Evolutionary conservation across 257 asterid genomes (phyloP).

Genomic region (Dorcoceras hygrometricum): DNA sequence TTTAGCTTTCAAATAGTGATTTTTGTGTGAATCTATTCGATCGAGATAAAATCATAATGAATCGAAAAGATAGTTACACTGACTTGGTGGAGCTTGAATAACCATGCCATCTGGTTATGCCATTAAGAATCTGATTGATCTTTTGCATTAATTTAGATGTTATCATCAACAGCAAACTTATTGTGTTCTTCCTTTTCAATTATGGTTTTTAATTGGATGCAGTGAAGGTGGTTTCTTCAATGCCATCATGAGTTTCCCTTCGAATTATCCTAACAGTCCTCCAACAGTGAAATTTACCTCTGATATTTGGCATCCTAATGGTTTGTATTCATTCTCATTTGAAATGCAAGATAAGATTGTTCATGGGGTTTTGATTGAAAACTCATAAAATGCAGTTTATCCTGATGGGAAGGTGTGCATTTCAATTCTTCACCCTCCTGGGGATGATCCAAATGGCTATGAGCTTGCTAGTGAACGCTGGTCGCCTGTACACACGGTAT

Average conservation of each 20-base stretch:
- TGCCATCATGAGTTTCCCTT: constrained; percentile 94
- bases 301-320: constrained; percentile 99
- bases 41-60: background rate
- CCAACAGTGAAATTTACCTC: constrained; percentile 93
- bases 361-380: background rate
- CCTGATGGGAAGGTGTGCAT: constrained; percentile 94
- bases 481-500: constrained; percentile 99
- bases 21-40: background rate
- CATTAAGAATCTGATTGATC: background rate
- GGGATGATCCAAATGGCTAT: constrained; percentile 97
- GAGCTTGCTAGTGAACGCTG: constrained; percentile 99
- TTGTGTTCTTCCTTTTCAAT: constrained; percentile 4
- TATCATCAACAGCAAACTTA: no score
- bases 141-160: background rate
- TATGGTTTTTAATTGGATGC: constrained; percentile 37
- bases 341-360: no score
- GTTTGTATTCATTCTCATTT: constrained; percentile 39
- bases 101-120: constrained; percentile 8
- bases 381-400: constrained; percentile 55
- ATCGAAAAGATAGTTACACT: background rate
- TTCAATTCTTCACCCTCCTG: constrained; percentile 97
- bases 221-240: constrained; percentile 98
- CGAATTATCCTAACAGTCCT: constrained; percentile 89
- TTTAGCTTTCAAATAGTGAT: background rate
- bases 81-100: background rate